A percentile compares a stretch with the other conserved stretches of the same genome.
Conservation (phyloP, 2,329 filamentous ascomycete species). For the Fusarium nygamai region DNA sequence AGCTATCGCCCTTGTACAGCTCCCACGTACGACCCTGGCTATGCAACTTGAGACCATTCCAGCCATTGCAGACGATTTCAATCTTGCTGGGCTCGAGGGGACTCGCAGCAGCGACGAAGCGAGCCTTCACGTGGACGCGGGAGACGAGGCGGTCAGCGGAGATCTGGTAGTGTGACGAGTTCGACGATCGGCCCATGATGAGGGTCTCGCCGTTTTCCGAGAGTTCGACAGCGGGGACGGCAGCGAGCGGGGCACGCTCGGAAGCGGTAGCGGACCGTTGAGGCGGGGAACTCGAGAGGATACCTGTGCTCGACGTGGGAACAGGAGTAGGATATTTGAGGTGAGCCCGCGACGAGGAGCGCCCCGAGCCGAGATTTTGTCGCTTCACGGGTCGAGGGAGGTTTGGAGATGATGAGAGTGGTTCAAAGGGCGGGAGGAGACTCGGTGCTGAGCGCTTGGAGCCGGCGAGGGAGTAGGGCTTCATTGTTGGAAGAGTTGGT, state of each 20-base stretch:
- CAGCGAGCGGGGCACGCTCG: conserved; percentile 83
- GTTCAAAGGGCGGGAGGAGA: conserved; percentile 82
- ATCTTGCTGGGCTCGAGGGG: conserved; percentile 79
- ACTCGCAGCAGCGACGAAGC: conserved; percentile 76
- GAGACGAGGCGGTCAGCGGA: conserved; percentile 93
- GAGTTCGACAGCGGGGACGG: conserved; percentile 84
- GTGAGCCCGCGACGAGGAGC: conserved; percentile 53
- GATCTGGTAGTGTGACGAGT: conserved; percentile 94
- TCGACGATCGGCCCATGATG: conserved; percentile 91
- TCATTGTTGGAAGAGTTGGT: conserved; percentile 48
- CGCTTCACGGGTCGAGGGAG: conserved; percentile 77
- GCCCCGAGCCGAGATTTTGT: conserved; percentile 56
- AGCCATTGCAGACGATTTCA: conserved; percentile 90
- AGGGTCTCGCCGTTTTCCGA: conserved; percentile 83
- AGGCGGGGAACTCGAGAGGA: conserved; percentile 87
- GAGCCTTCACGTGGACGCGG: conserved; percentile 89
- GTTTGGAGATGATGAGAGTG: conserved; percentile 78
- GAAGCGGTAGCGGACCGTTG: conserved; percentile 68
- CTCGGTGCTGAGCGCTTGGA: conserved; percentile 72
- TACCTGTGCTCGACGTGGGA: conserved; percentile 92
- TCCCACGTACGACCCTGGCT: conserved; percentile 90
- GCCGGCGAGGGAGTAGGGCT: conserved; percentile 50
- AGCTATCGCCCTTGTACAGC: conserved; percentile 86
- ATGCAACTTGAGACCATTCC: conserved; percentile 95
- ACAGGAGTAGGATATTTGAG: conserved; percentile 91